Base-by-base conservation (phyloP, 495 filamentous ascomycete genomes). In the Aspergillus bridgeri region DNA sequence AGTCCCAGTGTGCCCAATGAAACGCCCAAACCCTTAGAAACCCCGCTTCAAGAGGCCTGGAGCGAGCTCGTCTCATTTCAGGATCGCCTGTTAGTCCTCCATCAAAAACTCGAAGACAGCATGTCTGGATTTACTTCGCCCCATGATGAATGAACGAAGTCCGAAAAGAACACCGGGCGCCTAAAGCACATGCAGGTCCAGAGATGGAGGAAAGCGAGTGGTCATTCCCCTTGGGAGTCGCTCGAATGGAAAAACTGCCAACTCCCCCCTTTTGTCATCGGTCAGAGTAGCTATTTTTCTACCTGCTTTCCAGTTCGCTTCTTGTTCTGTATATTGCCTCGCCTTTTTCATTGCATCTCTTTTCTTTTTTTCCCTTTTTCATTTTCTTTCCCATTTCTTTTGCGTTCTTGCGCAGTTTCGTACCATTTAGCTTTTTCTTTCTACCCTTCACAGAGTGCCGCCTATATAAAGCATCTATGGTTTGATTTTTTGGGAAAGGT, bases 391-490 rank as follows among this genome's bases (percentile, higher is more conserved):
- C 50, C 45, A 27, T 50, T 11, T 53, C 54, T 33, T 33, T 46
- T 38, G 50, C 25, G 46, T 56, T 56, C 53, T 27, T 27, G 25
- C 25, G 7, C 3, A 60, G 49, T 49, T 51, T 44, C 47, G 45
- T 52, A 61, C 38, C 33, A 17, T 47, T 25, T 46, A 29, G 45
- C 46, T 43, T 51, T 38, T 38, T 38, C 33, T 9, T 38, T 38
- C 13, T 38, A 13, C 42, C 29, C 48, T 33, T 48, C 56, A 56
- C 58, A 54, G 48, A 56, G 47, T 60, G 50, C 51, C 47, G 54
- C 52, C 58, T 65, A 60, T 60, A 65, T 65, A 65, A 58, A 62
- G 54, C 63, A 65, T 62, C 33, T 58, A 65, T 63, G 57, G 54
- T 53, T 54, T 63, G 53, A 59, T 46, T 63, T 23, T 53, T 44